Evolutionary conservation across 1,139 yeast genomes (phyloP), one percentile per base, ranked within the genome.

Genomic region (Zhuliangozyma blackwelliae): DNA sequence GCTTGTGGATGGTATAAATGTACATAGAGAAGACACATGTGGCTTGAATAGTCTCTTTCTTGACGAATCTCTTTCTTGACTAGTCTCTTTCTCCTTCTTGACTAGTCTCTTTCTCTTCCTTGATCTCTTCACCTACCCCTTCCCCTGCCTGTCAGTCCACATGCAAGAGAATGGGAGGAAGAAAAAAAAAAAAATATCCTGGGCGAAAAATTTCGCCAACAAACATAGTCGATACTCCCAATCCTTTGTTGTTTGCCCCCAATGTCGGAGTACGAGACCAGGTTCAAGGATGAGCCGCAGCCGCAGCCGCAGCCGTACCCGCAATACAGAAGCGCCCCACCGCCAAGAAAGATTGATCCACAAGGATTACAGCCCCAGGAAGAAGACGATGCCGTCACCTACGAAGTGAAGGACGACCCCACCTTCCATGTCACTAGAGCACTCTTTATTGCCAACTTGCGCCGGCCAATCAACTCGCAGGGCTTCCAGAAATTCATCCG

Each of bases 361-460:
- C 55, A 54, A 20, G 65, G 65, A 2, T 46, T 60, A 30, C 52
- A 48, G 23, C 44, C 54, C 5, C 38, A 44, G 10, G 56, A 51
- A 13, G 55, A 54, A 2, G 59, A 54, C 32, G 63, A 59, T 25
- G 67, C 61, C 35, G 63, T 65, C 4, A 45, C 55, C 7, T 69
- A 69, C 40, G 62, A 58, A 27, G 55, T 59, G 19, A 45, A 40
- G 19, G 59, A 57, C 3, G 51, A 50, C 19, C 56, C 72, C 2
- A 45, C 51, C 28, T 70, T 59, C 46, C 63, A 57, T 34, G 55
- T 57, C 29, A 69, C 76, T 2, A 50, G 75, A 32, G 75, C 75
- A 0, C 46, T 71, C 27, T 62, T 69, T 40, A 58, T 70, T 22
- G 76, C 70, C 12, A 71, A 70, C 44, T 55, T 70, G 37, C 57